phyloP scores from a whole-genome alignment of 179 eudicot species.

The Beta lomatogona region DNA sequence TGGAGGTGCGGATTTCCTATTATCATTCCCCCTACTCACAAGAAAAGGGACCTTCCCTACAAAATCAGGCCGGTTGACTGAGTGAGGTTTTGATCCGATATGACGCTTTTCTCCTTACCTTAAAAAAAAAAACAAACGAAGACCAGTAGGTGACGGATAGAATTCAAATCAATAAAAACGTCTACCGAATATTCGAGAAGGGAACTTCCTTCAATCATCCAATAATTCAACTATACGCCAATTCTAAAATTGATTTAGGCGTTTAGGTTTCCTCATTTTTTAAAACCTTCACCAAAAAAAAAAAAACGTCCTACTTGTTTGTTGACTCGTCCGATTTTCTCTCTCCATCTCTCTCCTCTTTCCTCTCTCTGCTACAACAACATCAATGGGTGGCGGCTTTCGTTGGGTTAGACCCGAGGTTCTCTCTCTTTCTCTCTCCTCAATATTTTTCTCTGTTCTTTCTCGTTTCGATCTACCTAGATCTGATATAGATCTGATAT shows the following conservation, averaged over 20 bases:
- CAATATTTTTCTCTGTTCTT: slow-evolving; percentile 4
- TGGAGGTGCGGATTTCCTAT: no score
- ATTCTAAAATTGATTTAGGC: no score
- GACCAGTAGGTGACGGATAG: no score
- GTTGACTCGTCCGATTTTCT: slow-evolving; percentile 15
- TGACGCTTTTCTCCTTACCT: no score
- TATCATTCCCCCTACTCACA: no score
- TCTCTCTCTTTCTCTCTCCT: slow-evolving; percentile 10
- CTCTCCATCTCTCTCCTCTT: slow-evolving; percentile 11
- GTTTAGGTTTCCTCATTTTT: background rate
- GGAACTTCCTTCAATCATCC: background rate
- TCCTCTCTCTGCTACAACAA: slow-evolving; percentile 11
- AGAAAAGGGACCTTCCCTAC: no score
- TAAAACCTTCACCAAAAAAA: background rate
- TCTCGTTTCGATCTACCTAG: background rate
- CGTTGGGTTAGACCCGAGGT: slow-evolving; percentile 99
- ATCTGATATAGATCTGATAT: slow-evolving; percentile 22
- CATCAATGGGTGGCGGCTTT: slow-evolving; percentile 37
- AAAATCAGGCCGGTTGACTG: no score
- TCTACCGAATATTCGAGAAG: no score
- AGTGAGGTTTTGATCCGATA: no score
- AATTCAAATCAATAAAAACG: no score
- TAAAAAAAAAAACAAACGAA: no score
- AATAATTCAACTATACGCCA: background rate
- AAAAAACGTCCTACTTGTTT: slow-evolving; percentile 25